Base-by-base conservation (phyloP, 1,284 basidiomycete genomes). In the Microbotryum scabiosae region DNA sequence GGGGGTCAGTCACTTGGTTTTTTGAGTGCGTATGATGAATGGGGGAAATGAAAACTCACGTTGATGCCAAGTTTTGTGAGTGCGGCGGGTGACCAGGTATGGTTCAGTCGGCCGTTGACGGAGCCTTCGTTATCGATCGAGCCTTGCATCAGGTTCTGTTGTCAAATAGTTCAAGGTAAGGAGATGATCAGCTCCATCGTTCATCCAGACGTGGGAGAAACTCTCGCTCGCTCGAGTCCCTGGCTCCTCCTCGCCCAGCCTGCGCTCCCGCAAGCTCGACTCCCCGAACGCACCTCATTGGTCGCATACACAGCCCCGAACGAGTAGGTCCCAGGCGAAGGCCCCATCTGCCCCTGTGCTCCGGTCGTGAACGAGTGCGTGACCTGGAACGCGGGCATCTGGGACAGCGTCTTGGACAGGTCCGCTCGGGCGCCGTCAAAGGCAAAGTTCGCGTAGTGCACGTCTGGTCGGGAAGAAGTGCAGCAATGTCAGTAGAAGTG, bases 401-500 rank as follows among this genome's bases (percentile, higher is more conserved):
- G 82, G 59, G 90, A 96, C 69, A 98, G 80, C 69, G 84, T 87
- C 80, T 98, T 99, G 63, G 90, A 88, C 70, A 98, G 80, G 79
- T 99, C 96, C 54, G 96, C 96, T 71, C 93, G 83, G 23, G 81
- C 94, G 67, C 96, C 96, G 79, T 99, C 96, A 76, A 97, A 98
- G 74, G 93, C 85, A 78, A 87, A 94, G 81, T 97, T 97, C 64
- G 85, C 87, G 64, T 97, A 78, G 75, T 91, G 90, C 21, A 91
- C 94, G 65, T 84, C 90, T 94, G 16, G 26, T 16, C 18, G 51
- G 52, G 25, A 51, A 48, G 3, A 47, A 41, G 16, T 8, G 25
- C 45, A 36, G 53, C 45, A 8, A 60, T 21, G 25, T 50, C 55
- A 41, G 55, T 51, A 25, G 63, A 60, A 62, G 59, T 60, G 51